phyloP scores from a whole-genome alignment of 1,139 yeast species.

The Debaryomycetaceae sp. region DNA sequence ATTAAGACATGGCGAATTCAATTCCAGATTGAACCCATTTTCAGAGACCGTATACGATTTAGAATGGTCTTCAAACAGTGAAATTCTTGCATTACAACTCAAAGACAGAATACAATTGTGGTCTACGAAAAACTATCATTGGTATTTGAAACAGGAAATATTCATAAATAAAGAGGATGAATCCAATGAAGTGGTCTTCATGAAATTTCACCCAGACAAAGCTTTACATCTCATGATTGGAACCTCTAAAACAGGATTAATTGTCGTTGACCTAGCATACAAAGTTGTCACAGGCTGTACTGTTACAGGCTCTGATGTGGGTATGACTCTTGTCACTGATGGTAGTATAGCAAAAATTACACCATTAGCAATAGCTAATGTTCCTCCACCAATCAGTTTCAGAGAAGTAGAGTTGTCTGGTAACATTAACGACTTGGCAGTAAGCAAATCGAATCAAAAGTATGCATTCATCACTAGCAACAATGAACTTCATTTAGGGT shows the following conservation, averaged over 20 bases:
- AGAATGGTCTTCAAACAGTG: constrained; percentile 83
- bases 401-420: constrained; percentile 54
- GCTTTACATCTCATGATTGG: constrained; percentile 73
- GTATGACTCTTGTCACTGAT: constrained; percentile 79
- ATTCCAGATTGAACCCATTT: constrained; percentile 55
- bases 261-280: constrained; percentile 68
- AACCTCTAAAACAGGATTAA: constrained; percentile 42
- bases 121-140: constrained; percentile 91
- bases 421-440: constrained; percentile 62
- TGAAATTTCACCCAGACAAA: constrained; percentile 88
- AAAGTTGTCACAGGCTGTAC: constrained; percentile 69
- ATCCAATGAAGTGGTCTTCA: constrained; percentile 39
- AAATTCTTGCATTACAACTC: constrained; percentile 68
- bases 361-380: constrained; percentile 80
- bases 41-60: constrained; percentile 49
- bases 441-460: constrained; percentile 54
- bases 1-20: constrained; percentile 82
- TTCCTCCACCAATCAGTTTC: constrained; percentile 91
- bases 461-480: constrained; percentile 56
- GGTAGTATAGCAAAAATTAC: constrained; percentile 73
- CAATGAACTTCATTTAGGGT: constrained; percentile 22
- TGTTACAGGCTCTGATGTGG: constrained; percentile 63
- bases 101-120: constrained; percentile 70
- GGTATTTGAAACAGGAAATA: constrained; percentile 88
- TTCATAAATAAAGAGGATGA: constrained; percentile 24